These are phyloP conservation scores for Epichloe coenophiala DNA, from an alignment of 2,329 filamentous ascomycete species.

Conservation along the genomic window DNA sequence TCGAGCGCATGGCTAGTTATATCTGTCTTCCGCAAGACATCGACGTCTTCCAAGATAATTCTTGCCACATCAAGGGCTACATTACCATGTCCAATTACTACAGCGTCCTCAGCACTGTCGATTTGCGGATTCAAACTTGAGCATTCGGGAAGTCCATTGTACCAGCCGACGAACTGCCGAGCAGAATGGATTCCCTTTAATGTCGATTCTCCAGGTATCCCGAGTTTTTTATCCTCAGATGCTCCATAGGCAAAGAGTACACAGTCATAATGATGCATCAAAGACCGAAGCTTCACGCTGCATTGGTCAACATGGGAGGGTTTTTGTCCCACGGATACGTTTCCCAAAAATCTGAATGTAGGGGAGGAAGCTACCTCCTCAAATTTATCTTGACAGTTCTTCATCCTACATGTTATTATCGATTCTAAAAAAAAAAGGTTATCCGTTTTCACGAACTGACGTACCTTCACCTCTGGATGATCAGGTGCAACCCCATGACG, in stretches of 20 bases:
- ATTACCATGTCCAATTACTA: slow-evolving; percentile 90
- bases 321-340: slow-evolving; percentile 58
- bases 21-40: slow-evolving; percentile 66
- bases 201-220: slow-evolving; percentile 63
- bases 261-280: slow-evolving; percentile 79
- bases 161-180: slow-evolving; percentile 92
- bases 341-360: slow-evolving; percentile 83
- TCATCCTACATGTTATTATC: slow-evolving; percentile 4
- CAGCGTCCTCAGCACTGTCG: slow-evolving; percentile 61
- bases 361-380: slow-evolving; percentile 71
- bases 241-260: slow-evolving; percentile 90
- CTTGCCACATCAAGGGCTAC: slow-evolving; percentile 89
- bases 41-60: slow-evolving; percentile 65
- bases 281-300: slow-evolving; percentile 48
- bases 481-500: slow-evolving; percentile 95
- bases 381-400: slow-evolving; percentile 95
- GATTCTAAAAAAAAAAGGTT: neutral
- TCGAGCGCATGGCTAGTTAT: slow-evolving; percentile 78
- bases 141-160: slow-evolving; percentile 85
- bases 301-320: slow-evolving; percentile 25
- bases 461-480: slow-evolving; percentile 93
- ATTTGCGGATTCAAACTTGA: slow-evolving; percentile 60
- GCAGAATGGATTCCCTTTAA: slow-evolving; percentile 73
- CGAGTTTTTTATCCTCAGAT: slow-evolving; percentile 63
- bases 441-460: slow-evolving; percentile 5